Conservation (phyloP, 2,329 filamentous ascomycete species). For the Trichoderma hamatum region DNA sequence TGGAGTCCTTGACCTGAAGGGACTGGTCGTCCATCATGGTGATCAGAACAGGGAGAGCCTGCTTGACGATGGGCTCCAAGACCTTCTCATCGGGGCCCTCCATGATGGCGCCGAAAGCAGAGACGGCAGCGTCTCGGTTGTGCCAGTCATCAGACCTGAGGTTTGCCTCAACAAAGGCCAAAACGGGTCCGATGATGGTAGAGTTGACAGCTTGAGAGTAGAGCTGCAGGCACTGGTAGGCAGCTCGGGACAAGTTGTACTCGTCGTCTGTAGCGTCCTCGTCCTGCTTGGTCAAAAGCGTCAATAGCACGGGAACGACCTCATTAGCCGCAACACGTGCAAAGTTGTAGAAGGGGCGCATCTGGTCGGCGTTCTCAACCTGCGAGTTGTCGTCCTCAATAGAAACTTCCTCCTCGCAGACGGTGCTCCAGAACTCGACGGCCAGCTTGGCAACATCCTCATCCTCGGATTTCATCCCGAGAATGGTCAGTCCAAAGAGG, state of each 20-base stretch:
- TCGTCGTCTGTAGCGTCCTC: conserved; percentile 96
- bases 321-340: conserved; percentile 89
- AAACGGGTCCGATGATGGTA: conserved; percentile 81
- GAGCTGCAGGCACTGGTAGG: conserved; percentile 94
- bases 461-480: conserved; percentile 97
- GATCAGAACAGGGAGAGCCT: conserved; percentile 89
- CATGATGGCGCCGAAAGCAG: conserved; percentile 98
- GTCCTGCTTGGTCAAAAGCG: conserved; percentile 92
- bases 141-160: conserved; percentile 93
- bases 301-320: conserved; percentile 88
- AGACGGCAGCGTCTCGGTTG: conserved; percentile 90
- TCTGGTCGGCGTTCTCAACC: conserved; percentile 76
- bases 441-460: conserved; percentile 98
- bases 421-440: conserved; percentile 99
- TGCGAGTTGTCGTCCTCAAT: conserved; percentile 94
- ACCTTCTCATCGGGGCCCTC: conserved; percentile 94
- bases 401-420: conserved; percentile 96
- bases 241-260: conserved; percentile 93
- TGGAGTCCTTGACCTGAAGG: conserved; percentile 91
- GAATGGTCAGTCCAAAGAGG: conserved; percentile 92
- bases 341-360: conserved; percentile 95
- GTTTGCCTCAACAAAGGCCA: conserved; percentile 89
- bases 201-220: conserved; percentile 90
- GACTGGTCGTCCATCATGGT: conserved; percentile 87
- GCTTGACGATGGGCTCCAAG: conserved; percentile 91